phyloP scores from a whole-genome alignment of 1,284 basidiomycete genomes.

The Lignosus rhinocerotis region DNA sequence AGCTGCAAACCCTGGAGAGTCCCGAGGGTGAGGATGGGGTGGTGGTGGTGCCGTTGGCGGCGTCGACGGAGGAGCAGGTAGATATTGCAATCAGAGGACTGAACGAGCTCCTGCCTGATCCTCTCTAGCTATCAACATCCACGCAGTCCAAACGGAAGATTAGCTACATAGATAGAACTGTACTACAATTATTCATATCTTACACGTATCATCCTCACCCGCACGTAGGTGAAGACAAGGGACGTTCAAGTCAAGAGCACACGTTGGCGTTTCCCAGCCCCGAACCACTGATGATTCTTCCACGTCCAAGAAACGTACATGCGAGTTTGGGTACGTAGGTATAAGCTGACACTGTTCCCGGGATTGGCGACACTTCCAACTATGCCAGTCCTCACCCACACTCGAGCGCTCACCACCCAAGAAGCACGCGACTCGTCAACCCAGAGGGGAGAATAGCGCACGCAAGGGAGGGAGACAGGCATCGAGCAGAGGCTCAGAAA shows the following conservation, averaged over 20 bases:
- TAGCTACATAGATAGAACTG: background rate
- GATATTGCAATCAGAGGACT: conserved; percentile 39
- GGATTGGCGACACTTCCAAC: conserved; percentile 3
- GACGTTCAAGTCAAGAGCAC: background rate
- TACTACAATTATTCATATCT: background rate
- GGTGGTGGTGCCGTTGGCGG: conserved; percentile 62
- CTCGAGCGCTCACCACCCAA: conserved; percentile 41
- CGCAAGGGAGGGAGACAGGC: conserved; percentile 29
- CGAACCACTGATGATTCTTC: conserved; percentile 9
- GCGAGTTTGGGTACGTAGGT: conserved; percentile 10
- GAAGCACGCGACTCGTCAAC: conserved; percentile 38
- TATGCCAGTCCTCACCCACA: conserved; percentile 9
- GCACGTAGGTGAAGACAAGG: background rate
- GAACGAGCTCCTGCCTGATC: conserved; percentile 22
- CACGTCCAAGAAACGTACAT: conserved; percentile 18
- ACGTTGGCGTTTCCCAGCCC: conserved; percentile 4
- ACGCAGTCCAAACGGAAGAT: background rate
- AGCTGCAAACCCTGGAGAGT: conserved; percentile 78
- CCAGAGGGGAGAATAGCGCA: conserved; percentile 40
- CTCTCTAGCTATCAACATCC: background rate
- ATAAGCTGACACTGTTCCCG: background rate
- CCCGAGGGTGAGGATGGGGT: conserved; percentile 73
- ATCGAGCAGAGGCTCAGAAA: conserved; percentile 20
- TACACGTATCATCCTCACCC: background rate
- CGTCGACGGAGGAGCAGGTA: conserved; percentile 61